Percentiles rank a stretch among this genome's conserved stretches.
Conservation (phyloP, 2,329 filamentous ascomycete genomes). For the Fusarium mangiferae region DNA sequence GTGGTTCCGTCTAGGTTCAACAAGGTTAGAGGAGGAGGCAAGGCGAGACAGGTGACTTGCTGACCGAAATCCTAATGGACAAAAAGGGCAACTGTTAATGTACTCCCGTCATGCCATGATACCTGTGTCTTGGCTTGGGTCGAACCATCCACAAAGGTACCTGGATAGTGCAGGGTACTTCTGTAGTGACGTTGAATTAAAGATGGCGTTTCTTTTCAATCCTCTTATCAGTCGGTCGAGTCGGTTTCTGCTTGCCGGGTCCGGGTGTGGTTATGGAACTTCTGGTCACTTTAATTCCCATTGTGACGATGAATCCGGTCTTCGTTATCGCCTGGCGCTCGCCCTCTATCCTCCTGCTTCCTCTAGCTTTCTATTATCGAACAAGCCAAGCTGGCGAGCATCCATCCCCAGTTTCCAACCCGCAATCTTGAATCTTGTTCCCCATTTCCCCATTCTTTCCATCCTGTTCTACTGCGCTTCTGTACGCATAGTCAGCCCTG, state of each 20-base stretch:
- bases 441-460: constrained; percentile 39
- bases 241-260: constrained; percentile 19
- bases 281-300: constrained; percentile 33
- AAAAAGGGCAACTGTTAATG: constrained; percentile 32
- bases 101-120: constrained; percentile 21
- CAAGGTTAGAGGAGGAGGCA: constrained; percentile 2
- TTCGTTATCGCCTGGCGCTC: constrained; percentile 34
- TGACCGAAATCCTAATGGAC: constrained; percentile 26
- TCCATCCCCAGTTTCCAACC: constrained; percentile 32
- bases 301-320: constrained; percentile 32
- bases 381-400: constrained; percentile 6
- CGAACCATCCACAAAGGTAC: constrained; percentile 19
- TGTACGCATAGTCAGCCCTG: constrained; percentile 8
- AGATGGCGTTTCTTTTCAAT: constrained; percentile 30
- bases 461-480: constrained; percentile 23
- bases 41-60: constrained; percentile 31
- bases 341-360: constrained; percentile 23
- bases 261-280: constrained; percentile 17
- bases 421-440: constrained; percentile 26
- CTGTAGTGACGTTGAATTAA: constrained; percentile 22
- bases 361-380: neutral
- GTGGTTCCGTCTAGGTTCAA: constrained; percentile 28
- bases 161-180: constrained; percentile 21
- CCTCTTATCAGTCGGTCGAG: constrained; percentile 43
- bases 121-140: constrained; percentile 22